Evolutionary conservation across 768 basidiomycete genomes (phyloP).

Genomic region (Lactarius sp.): DNA sequence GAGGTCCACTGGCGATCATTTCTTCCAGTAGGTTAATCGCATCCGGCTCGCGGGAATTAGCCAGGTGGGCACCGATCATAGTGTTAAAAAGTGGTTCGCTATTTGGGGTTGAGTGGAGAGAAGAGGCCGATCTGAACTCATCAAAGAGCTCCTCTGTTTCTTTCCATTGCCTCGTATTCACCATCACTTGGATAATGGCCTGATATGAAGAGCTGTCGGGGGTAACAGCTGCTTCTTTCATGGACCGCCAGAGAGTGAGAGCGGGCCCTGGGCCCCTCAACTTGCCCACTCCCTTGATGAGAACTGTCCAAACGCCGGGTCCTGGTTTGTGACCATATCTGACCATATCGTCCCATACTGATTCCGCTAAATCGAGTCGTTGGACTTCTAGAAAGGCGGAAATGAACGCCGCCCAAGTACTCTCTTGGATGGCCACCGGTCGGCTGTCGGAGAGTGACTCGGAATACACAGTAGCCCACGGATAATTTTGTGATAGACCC

Average conservation of each 20-base stretch:
- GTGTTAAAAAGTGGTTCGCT: conserved; percentile 59
- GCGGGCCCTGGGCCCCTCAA: conserved; percentile 49
- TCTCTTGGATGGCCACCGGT: conserved; percentile 49
- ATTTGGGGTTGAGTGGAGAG: conserved; percentile 27
- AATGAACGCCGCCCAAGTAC: conserved; percentile 62
- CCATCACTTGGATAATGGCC: conserved; percentile 61
- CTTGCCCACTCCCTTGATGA: conserved; percentile 58
- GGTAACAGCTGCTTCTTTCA: conserved; percentile 49
- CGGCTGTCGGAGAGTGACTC: conserved; percentile 34
- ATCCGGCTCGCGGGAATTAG: conserved; percentile 30
- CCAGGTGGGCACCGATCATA: conserved; percentile 64
- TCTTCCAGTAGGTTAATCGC: conserved; percentile 39
- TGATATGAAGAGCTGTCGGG: conserved; percentile 65
- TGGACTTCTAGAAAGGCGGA: conserved; percentile 55
- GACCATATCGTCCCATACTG: conserved; percentile 65
- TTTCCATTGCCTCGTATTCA: conserved; percentile 44
- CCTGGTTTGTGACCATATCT: conserved; percentile 46
- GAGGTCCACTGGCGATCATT: conserved; percentile 46
- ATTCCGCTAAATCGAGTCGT: conserved; percentile 51
- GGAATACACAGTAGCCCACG: conserved; percentile 49
- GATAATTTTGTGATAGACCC: conserved; percentile 46
- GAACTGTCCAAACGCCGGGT: conserved; percentile 61
- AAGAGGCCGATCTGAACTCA: conserved; percentile 40
- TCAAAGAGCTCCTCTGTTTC: conserved; percentile 49
- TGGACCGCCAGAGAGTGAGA: conserved; percentile 56